Conservation (phyloP, 345 rosid species). For the Euphorbia pulcherrima region DNA sequence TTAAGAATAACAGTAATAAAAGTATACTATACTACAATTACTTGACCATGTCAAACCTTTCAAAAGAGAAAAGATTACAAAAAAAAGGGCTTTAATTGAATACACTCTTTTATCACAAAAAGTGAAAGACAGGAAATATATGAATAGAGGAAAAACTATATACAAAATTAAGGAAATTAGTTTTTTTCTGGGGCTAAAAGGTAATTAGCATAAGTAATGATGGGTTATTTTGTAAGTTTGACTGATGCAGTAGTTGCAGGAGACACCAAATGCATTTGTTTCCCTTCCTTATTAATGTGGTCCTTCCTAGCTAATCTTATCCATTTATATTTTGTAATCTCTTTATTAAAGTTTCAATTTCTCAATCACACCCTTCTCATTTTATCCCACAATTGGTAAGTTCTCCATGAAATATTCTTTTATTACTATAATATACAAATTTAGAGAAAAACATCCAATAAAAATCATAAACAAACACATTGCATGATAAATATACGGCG, state of each 20-base stretch:
- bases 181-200: neutral
- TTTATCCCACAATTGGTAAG: neutral
- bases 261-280: conserved; percentile 20
- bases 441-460: no score
- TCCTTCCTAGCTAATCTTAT: neutral
- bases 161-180: neutral
- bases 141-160: neutral
- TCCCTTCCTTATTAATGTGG: neutral
- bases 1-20: neutral
- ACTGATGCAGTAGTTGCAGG: conserved; percentile 18
- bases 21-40: neutral
- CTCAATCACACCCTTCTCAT: neutral
- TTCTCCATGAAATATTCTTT: no score
- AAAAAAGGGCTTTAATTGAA: neutral
- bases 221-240: neutral
- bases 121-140: no score
- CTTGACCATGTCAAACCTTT: neutral
- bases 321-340: neutral
- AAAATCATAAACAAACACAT: no score
- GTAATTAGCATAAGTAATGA: neutral
- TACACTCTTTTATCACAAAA: no score
- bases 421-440: no score
- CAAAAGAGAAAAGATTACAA: no score
- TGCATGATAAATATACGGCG: no score
- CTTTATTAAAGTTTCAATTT: neutral